Conservation (phyloP, 805 yeast species). For the Yarrowia sp. region DNA sequence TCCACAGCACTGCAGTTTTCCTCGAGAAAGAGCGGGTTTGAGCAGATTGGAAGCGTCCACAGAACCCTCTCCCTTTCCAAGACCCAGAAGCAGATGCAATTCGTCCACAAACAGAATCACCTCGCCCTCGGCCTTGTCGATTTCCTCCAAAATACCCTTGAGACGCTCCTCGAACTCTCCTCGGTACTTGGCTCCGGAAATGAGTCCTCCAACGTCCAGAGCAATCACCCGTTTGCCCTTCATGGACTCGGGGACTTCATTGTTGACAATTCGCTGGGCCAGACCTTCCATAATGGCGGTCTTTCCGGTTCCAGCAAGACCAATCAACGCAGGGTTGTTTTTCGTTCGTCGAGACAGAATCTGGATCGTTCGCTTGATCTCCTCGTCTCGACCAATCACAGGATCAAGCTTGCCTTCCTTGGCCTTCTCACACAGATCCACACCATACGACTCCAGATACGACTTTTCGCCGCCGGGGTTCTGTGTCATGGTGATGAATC, state of each 20-base stretch:
- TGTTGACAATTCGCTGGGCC: conserved; percentile 89
- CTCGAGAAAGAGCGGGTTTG: conserved; percentile 94
- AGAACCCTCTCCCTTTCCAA: conserved; percentile 93
- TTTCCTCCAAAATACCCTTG: conserved; percentile 80
- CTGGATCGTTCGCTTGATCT: conserved; percentile 90
- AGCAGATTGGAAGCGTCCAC: conserved; percentile 93
- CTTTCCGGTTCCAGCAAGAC: conserved; percentile 98
- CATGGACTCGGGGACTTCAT: conserved; percentile 94
- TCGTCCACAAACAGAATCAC: conserved; percentile 89
- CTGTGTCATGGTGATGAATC: conserved; percentile 24
- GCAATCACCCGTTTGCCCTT: conserved; percentile 84
- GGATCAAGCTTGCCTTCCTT: conserved; percentile 92
- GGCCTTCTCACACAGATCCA: conserved; percentile 86
- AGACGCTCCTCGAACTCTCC: conserved; percentile 96
- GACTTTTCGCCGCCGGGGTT: conserved; percentile 34
- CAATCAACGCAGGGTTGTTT: conserved; percentile 93
- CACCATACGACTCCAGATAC: conserved; percentile 76
- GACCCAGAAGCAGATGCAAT: conserved; percentile 84
- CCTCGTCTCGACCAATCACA: conserved; percentile 96
- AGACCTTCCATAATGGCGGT: conserved; percentile 96
- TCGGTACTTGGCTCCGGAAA: conserved; percentile 93
- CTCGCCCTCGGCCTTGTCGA: conserved; percentile 76
- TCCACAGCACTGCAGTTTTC: conserved; percentile 90
- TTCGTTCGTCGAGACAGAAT: conserved; percentile 90
- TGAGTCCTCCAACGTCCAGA: conserved; percentile 84